Evolutionary conservation across 2,329 filamentous ascomycete species (phyloP).

Genomic region (Cladophialophora carrionii): DNA sequence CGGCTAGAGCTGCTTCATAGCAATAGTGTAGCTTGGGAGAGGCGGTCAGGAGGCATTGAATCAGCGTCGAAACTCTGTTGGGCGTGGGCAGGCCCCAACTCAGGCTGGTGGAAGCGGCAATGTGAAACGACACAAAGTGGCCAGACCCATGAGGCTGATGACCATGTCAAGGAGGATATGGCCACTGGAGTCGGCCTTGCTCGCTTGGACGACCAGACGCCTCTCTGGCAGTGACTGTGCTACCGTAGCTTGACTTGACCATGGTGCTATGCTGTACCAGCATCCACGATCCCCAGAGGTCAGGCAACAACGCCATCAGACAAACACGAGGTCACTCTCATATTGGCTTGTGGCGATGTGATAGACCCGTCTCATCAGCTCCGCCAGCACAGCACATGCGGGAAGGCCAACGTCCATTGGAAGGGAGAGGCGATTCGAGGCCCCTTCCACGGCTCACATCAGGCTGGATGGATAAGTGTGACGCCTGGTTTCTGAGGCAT

Average conservation of each 20-base stretch:
- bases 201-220: too few relatives aligned
- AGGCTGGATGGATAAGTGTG: background rate
- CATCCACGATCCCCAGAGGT: background rate
- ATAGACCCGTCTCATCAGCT: background rate
- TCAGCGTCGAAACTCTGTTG: background rate
- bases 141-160: background rate
- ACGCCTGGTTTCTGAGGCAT: background rate
- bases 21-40: background rate
- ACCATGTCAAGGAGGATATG: background rate
- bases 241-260: too few relatives aligned
- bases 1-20: background rate
- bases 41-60: background rate
- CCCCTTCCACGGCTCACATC: background rate
- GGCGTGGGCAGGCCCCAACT: background rate
- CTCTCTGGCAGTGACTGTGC: too few relatives aligned
- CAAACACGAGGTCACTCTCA: background rate
- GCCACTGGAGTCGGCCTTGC: background rate
- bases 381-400: background rate
- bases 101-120: background rate
- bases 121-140: background rate
- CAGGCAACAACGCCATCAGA: background rate
- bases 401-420: background rate
- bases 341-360: background rate
- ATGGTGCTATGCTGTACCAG: background rate
- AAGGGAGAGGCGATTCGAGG: background rate